Percentiles rank a stretch among this genome's conserved stretches.
phyloP scores from a whole-genome alignment of 208 protist species.

The Trypanosoma caninum region DNA sequence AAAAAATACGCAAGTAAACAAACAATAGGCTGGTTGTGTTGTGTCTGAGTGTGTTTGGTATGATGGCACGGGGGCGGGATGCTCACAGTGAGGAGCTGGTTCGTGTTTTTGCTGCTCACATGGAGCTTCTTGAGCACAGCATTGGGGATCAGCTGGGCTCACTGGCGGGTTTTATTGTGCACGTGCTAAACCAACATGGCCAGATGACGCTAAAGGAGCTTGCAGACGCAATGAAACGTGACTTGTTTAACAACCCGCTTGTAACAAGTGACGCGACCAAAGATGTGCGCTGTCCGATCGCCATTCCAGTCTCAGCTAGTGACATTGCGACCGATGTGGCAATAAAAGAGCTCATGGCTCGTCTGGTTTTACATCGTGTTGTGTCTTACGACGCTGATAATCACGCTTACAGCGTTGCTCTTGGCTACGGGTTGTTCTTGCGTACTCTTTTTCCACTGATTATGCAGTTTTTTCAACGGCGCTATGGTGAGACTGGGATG shows the following conservation, averaged over 20 bases:
- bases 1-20: not conserved
- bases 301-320: slow-evolving; percentile 3
- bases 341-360: slow-evolving; percentile 68
- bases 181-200: slow-evolving; percentile 24
- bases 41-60: no score
- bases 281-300: slow-evolving; percentile 12
- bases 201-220: slow-evolving; percentile 32
- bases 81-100: slow-evolving; percentile 4
- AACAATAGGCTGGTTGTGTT: not conserved
- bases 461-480: slow-evolving; percentile 37
- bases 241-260: slow-evolving; percentile 24
- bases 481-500: slow-evolving; percentile 56
- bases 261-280: not conserved
- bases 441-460: slow-evolving; percentile 61
- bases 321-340: slow-evolving; percentile 41
- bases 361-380: slow-evolving; percentile 72
- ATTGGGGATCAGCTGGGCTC: slow-evolving; percentile 43
- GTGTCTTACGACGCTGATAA: slow-evolving; percentile 26
- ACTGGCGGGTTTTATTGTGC: slow-evolving; percentile 37
- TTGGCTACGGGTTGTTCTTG: slow-evolving; percentile 57
- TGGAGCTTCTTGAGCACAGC: slow-evolving; percentile 38
- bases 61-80: slow-evolving; percentile 9
- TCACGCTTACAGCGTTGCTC: slow-evolving; percentile 44
- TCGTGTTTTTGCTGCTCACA: slow-evolving; percentile 21
- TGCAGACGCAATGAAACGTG: slow-evolving; percentile 20